Percentiles rank a stretch among this genome's conserved stretches.
Conservation (phyloP, 768 basidiomycete species). For the Xanthoconium stramineum region DNA sequence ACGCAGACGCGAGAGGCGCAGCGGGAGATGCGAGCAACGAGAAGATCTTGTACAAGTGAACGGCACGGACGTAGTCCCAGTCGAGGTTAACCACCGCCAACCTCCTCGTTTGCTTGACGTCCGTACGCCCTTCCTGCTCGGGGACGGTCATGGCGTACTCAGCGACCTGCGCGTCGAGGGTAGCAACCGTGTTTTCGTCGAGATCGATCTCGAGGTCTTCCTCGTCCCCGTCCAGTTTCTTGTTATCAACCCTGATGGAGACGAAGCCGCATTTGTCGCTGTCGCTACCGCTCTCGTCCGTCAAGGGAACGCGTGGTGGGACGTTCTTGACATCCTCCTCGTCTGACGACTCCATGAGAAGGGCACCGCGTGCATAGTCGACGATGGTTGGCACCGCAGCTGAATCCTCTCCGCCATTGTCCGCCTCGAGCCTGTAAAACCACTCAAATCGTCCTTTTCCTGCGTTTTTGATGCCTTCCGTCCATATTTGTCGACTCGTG, state of each 20-base stretch:
- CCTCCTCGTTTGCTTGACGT: slow-evolving; percentile 54
- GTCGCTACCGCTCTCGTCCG: too few species aligned
- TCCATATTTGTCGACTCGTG: slow-evolving; percentile 87
- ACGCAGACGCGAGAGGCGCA: slow-evolving; percentile 39
- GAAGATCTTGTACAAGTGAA: slow-evolving; percentile 89
- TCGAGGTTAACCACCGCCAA: slow-evolving; percentile 94
- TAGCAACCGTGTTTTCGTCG: slow-evolving; percentile 70
- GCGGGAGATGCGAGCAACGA: slow-evolving; percentile 75
- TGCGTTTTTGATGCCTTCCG: slow-evolving; percentile 63
- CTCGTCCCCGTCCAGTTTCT: slow-evolving; percentile 35
- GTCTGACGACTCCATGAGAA: slow-evolving; percentile 83
- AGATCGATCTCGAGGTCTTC: slow-evolving; percentile 66
- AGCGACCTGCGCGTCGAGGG: slow-evolving; percentile 71
- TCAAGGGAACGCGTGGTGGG: slow-evolving; percentile 6
- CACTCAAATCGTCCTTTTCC: slow-evolving; percentile 73
- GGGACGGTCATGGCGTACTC: slow-evolving; percentile 50
- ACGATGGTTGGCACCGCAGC: not conserved
- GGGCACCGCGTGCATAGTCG: slow-evolving; percentile 80
- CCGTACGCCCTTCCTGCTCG: slow-evolving; percentile 41
- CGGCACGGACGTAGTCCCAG: slow-evolving; percentile 93
- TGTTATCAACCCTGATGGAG: slow-evolving; percentile 44
- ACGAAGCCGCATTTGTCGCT: slow-evolving; percentile 48
- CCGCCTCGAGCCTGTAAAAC: slow-evolving; percentile 71
- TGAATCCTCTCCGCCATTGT: slow-evolving; percentile 26
- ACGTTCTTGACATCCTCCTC: slow-evolving; percentile 40